Conservation (phyloP, 306 rosid species). For the Sophora flavescens region DNA sequence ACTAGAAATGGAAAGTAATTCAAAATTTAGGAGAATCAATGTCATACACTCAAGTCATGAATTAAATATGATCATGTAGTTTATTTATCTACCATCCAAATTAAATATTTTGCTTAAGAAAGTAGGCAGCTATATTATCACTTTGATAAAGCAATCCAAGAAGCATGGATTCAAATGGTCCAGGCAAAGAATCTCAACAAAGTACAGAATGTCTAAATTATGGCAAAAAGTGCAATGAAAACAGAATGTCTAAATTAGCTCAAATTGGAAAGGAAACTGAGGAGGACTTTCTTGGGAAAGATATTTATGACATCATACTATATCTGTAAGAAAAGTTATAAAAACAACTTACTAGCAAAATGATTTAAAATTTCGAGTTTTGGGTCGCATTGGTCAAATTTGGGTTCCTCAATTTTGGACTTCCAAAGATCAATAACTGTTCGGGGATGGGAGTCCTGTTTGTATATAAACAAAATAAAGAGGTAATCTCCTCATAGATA, state of each 20-base stretch:
- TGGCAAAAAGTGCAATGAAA: not conserved
- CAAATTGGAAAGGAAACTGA: not conserved
- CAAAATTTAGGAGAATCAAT: not conserved
- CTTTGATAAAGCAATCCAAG: not conserved
- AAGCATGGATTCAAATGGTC: not conserved
- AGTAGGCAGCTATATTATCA: not conserved
- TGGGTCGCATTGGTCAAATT: not conserved
- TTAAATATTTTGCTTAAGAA: not conserved
- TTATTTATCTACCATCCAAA: not conserved
- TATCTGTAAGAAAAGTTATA: not conserved
- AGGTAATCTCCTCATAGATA: not conserved
- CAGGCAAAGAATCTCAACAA: slow-evolving; percentile 8
- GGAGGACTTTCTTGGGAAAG: not conserved
- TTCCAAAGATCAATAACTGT: slow-evolving; percentile 15
- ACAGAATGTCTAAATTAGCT: not conserved
- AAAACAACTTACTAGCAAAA: slow-evolving; percentile 7
- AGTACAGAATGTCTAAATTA: not conserved
- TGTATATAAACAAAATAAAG: not conserved
- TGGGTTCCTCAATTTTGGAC: slow-evolving; percentile 9
- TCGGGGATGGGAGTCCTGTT: not conserved
- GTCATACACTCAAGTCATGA: not conserved
- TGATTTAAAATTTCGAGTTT: not conserved
- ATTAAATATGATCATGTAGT: not conserved
- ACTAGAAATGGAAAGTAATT: not conserved
- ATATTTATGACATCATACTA: not conserved